These are phyloP conservation scores for Colletotrichum filicis DNA, from an alignment of 2,329 filamentous ascomycete species.

Conservation along the genomic window DNA sequence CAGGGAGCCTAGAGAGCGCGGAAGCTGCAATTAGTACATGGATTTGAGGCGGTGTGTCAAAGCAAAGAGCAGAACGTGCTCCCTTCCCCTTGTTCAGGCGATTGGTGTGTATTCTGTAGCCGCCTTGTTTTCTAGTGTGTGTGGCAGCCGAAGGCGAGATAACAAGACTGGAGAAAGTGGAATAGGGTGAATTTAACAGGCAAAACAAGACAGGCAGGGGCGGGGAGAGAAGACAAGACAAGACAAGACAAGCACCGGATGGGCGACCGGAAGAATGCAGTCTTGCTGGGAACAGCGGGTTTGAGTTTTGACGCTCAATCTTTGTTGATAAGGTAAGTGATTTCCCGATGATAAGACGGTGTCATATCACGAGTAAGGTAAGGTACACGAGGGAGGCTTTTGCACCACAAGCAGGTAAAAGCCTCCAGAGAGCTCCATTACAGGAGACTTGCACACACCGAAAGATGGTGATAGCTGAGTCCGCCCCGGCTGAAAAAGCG, in stretches of 20 bases:
- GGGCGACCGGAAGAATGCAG: not conserved
- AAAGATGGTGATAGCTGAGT: conserved; percentile 20
- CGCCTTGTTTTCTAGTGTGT: not conserved
- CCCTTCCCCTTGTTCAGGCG: conserved; percentile 10
- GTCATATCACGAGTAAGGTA: conserved; percentile 23
- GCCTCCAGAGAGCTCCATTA: not conserved
- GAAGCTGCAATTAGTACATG: conserved; percentile 10
- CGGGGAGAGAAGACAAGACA: not conserved
- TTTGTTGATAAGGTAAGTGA: not conserved
- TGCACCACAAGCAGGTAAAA: conserved; percentile 3
- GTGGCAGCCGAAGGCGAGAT: conserved; percentile 22
- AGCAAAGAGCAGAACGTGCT: conserved; percentile 9
- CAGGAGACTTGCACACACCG: not conserved
- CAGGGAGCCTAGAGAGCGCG: conserved; percentile 5
- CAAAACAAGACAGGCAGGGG: conserved; percentile 7
- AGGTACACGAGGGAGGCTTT: conserved; percentile 24
- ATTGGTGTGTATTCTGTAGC: not conserved
- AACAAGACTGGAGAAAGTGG: conserved; percentile 20
- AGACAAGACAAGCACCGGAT: not conserved
- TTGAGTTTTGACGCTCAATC: conserved; percentile 17
- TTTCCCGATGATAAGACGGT: conserved; percentile 15
- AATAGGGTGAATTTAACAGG: conserved; percentile 12
- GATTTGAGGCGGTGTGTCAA: conserved; percentile 31
- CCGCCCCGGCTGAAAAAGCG: not conserved
- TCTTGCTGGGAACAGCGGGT: not conserved